Evolutionary conservation across 176 grass and related monocot species (phyloP), one percentile per base, ranked within the genome.

Genomic region (Carex littledalei): DNA sequence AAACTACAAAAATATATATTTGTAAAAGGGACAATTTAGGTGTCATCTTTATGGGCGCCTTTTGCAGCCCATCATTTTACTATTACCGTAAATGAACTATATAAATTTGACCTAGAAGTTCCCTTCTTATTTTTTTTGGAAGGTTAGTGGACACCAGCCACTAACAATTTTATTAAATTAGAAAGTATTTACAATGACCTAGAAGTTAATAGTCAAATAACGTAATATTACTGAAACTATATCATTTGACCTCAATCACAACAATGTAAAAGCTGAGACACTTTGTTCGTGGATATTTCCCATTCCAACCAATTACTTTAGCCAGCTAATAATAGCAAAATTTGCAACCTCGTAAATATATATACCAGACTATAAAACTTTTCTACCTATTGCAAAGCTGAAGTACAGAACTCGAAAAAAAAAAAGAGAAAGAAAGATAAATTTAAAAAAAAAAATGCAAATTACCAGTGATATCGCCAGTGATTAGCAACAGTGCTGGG

Each of bases 391-490:
- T n/a, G n/a, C n/a, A n/a, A n/a, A n/a, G n/a, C n/a, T n/a, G n/a
- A n/a, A n/a, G n/a, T n/a, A n/a, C n/a, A n/a, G n/a, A n/a, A n/a
- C n/a, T n/a, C n/a, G n/a, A n/a, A n/a, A n/a, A n/a, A n/a, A n/a
- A n/a, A n/a, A n/a, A n/a, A n/a, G n/a, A n/a, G n/a, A n/a, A n/a
- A n/a, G n/a, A n/a, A n/a, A n/a, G n/a, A n/a, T n/a, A n/a, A n/a
- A n/a, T n/a, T n/a, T n/a, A n/a, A n/a, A n/a, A n/a, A n/a, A n/a
- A n/a, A n/a, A n/a, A n/a, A 79, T 63, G 54, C 60, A 78, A 79
- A 84, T 57, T 82, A 98, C 95, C 95, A 6, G 89, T 98, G 79
- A 94, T 85, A 78, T 98, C 95, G 47, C 95, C 92, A n/a, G 91
- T 90, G 87, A 98, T 82, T 35, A 98, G 82, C 37, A 94, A 88